phyloP scores from a whole-genome alignment of 192 early-diverging fungal species.

The Podila minutissima region DNA sequence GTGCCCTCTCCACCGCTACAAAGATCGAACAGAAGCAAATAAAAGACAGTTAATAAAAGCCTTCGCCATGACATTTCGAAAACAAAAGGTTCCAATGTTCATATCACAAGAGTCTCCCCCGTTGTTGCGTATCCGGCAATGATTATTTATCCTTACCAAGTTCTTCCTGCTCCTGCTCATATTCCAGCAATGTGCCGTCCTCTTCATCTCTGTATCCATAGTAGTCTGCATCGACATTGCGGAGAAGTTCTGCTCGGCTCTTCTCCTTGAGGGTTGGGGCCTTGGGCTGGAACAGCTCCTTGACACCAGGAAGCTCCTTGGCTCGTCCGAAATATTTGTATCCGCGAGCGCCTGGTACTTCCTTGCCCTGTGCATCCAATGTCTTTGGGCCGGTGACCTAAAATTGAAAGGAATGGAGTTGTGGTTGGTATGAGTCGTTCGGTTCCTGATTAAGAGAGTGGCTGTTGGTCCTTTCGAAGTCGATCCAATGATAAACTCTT shows the following conservation, averaged over 20 bases:
- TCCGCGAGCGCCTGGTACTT: constrained; percentile 88
- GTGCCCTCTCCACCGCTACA: constrained; percentile 37
- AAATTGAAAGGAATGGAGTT: background rate
- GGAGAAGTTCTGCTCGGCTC: constrained; percentile 75
- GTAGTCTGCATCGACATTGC: constrained; percentile 91
- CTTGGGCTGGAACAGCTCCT: constrained; percentile 87
- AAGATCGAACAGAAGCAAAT: background rate
- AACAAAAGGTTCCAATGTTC: too few relatives aligned
- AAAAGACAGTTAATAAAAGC: background rate
- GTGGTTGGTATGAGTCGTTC: too few relatives aligned
- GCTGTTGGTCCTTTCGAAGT: too few relatives aligned
- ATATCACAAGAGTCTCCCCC: background rate
- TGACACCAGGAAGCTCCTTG: constrained; percentile 92
- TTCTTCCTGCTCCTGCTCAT: constrained; percentile 74
- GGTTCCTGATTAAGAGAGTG: background rate
- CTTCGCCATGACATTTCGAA: too few relatives aligned
- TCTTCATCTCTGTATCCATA: constrained; percentile 96
- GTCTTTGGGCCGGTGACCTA: constrained; percentile 80
- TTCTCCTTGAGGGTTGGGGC: constrained; percentile 58
- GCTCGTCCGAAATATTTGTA: constrained; percentile 99
- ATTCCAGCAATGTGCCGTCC: constrained; percentile 83
- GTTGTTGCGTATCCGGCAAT: too few relatives aligned
- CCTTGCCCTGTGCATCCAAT: constrained; percentile 87
- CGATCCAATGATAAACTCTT: constrained; percentile 3
- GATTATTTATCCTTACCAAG: constrained; percentile 18